Conservation (phyloP, 1,139 yeast species). For the Scheffersomyces parashehatae region DNA sequence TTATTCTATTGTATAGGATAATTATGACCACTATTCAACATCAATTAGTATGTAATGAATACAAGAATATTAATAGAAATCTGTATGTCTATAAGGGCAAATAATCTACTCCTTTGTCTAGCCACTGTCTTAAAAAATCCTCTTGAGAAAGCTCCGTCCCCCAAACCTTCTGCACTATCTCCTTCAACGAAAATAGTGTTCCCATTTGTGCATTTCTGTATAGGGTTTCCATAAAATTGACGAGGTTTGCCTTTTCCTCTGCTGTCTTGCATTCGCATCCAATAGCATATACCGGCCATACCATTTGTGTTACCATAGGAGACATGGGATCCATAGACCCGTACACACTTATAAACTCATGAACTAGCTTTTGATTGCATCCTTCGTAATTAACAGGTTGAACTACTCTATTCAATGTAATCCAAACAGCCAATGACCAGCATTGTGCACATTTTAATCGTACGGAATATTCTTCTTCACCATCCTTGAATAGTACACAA, state of each 20-base stretch:
- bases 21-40: slow-evolving; percentile 3
- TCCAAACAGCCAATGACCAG: slow-evolving; percentile 50
- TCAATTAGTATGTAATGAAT: slow-evolving; percentile 34
- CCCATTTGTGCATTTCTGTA: slow-evolving; percentile 55
- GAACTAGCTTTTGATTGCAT: slow-evolving; percentile 27
- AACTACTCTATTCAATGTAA: slow-evolving; percentile 37
- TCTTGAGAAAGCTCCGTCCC: slow-evolving; percentile 36
- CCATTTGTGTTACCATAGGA: slow-evolving; percentile 57
- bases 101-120: slow-evolving; percentile 49
- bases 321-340: slow-evolving; percentile 41
- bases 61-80: slow-evolving; percentile 74
- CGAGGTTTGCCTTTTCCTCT: slow-evolving; percentile 27
- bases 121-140: slow-evolving; percentile 44
- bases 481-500: slow-evolving; percentile 33
- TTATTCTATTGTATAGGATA: slow-evolving; percentile 18
- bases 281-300: slow-evolving; percentile 56
- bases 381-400: slow-evolving; percentile 21
- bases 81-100: slow-evolving; percentile 34
- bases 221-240: slow-evolving; percentile 36
- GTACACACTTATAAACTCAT: slow-evolving; percentile 49
- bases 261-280: slow-evolving; percentile 40
- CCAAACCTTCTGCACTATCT: slow-evolving; percentile 47
- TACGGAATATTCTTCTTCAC: slow-evolving; percentile 28
- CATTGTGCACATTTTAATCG: slow-evolving; percentile 52
- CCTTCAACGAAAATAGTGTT: slow-evolving; percentile 40